Evolutionary conservation across 768 basidiomycete genomes (phyloP), one percentile per base, ranked within the genome.

Genomic region (Termitomyces sp.): DNA sequence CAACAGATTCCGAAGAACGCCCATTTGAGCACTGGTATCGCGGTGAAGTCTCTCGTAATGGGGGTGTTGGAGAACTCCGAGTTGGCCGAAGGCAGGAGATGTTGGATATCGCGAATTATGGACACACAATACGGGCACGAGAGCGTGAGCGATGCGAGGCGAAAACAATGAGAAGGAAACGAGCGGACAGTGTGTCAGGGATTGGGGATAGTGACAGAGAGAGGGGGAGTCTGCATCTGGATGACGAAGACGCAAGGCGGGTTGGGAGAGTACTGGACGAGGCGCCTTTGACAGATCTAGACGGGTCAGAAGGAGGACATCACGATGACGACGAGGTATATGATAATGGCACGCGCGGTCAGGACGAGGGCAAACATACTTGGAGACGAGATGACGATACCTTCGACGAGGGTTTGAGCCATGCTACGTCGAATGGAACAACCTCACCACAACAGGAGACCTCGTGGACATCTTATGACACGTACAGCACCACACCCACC

Each of bases 21-120:
- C 91, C 91, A 0, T 94, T 88, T 62, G 91, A 94, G 67, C 92
- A 94, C 68, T 94, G 92, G 92, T 94, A 94, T 69, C 86, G 92
- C 53, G 92, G 92, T 1, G 92, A 94, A 66, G 83, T 91, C 5
- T 87, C 91, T 12, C 81, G 92, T 52, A 94, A 94, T 68, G 92
- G 92, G 31, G 92, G 92, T n/a, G 91, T 94, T 11, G 92, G 92
- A 53, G 92, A 94, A 72, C 75, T 92, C 58, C 82, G 87, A 25
- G 86, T 93, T 2, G 92, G 84, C 2, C 80, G 82, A 66, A 81
- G 87, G 60, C 80, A 87, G 71, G 92, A 94, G 72, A 94, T 94
- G 92, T 71, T 94, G 57, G 90, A 93, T 67, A 93, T 93, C 61
- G 91, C 91, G 55, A 92, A 87, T 73, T 92, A 89, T 66, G 91